Evolutionary conservation across 2,329 filamentous ascomycete species (phyloP), one percentile per base, ranked within the genome.

Genomic region (Monosporascus sp.): DNA sequence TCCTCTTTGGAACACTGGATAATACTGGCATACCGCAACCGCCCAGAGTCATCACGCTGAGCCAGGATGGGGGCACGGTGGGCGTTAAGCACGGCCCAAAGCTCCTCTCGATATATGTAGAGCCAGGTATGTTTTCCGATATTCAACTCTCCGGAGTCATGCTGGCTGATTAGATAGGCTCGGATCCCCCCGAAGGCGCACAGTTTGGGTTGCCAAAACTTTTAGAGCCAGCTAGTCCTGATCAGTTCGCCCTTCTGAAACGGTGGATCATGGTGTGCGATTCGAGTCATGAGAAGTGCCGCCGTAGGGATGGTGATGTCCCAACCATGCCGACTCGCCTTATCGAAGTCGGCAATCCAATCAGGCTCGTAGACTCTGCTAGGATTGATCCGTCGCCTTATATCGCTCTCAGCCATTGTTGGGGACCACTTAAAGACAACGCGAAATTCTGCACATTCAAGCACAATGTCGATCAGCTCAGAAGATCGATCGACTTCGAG

Each of bases 41-140:
- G 26, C 26, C 26, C 26, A 27, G 26, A 27, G 26, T 27, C 26
- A 27, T 27, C 26, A 27, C 26, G 26, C 26, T 27, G 26, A 27
- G 26, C 26, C 76, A 20, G 82, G 83, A 40, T 81, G 68, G 51
- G 80, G 74, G 63, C 86, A 87, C 14, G 75, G 74, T 52, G 16
- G 31, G 53, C 3, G 50, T 55, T 11, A 17, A 49, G 4, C 26
- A 52, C 27, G 53, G 53, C 7, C 53, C 53, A 11, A 41, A 52
- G 26, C 31, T 55, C 7, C 53, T 55, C 38, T 55, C 53, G 7
- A 45, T 55, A 40, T 55, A 55, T n/a, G 22, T 35, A 14, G 46
- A 55, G 19, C 45, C 46, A 49, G 45, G 53, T 52, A 49, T 17
- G 27, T 17, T 37, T 20, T 20, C 11, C 9, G 17, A 46, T 37